Evolutionary conservation across 2,329 filamentous ascomycete genomes (phyloP).

Genomic region (Elsinoe fawcettii): DNA sequence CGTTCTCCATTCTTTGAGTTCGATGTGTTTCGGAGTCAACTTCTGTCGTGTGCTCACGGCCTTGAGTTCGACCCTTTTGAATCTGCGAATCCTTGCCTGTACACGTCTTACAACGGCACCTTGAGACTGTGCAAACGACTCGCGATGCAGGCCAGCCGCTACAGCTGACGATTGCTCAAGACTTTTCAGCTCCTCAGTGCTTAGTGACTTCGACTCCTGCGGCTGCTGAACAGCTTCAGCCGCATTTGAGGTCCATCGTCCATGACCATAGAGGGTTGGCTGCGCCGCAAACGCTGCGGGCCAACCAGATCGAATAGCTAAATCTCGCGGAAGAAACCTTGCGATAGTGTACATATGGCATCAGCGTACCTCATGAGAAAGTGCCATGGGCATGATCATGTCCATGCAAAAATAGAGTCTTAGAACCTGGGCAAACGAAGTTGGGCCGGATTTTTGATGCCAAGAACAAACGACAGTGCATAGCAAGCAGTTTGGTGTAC

Average conservation of each 20-base stretch:
- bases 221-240: too few relatives aligned
- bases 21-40: neutral
- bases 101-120: neutral
- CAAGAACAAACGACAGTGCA: too few relatives aligned
- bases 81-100: neutral
- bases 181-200: too few relatives aligned
- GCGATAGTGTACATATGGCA: neutral
- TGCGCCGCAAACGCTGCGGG: too few relatives aligned
- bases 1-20: neutral
- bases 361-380: neutral
- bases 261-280: too few relatives aligned
- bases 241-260: too few relatives aligned
- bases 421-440: too few relatives aligned
- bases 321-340: neutral
- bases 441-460: too few relatives aligned
- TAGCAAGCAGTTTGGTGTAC: too few relatives aligned
- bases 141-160: too few relatives aligned
- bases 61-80: neutral
- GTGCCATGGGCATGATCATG: neutral
- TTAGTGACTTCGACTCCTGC: too few relatives aligned
- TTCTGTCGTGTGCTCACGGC: neutral
- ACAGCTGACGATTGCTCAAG: too few relatives aligned
- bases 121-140: neutral
- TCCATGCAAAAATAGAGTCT: neutral
- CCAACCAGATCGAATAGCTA: neutral